Evolutionary conservation across 106 monocot genomes (phyloP), one percentile per base, ranked within the genome.

Genomic region (Cymbidium sinense): DNA sequence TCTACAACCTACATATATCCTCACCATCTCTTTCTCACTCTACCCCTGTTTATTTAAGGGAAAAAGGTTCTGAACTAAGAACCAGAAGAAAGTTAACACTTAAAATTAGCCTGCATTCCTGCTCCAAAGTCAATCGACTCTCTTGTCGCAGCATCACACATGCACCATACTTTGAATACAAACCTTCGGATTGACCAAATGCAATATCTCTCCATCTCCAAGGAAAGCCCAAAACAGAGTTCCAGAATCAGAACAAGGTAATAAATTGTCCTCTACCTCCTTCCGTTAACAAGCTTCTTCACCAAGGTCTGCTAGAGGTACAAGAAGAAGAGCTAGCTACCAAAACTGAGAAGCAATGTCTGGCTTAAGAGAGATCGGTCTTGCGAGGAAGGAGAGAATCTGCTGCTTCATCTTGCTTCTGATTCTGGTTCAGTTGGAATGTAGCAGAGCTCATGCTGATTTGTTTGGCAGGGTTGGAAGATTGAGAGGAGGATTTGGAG

Each of bases 361-460:
- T 58, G 58, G 58, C 2, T 5, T 7, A 58, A 62, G 27, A 25
- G 61, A 62, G 61, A 23, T 62, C 3, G 61, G 61, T 2, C 27
- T 62, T 7, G 13, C 33, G 31, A 67, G 31, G 67, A 67, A 67
- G 67, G 67, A 67, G 28, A 30, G 31, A 10, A 2, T 67, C 67
- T 67, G 67, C 67, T 67, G 31, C 31, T 67, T 67, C 31, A 33
- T 67, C 8, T 33, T 67, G 67, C 67, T 67, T 17, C 33, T 67
- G 1, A 10, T 31, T 17, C 31, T 67, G 67, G 31, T 67, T 67
- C 67, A 67, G 67, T 33, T 67, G 31, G 31, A 67, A 67, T 28
- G 31, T 30, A 5, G 25, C 4, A 62, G 61, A 21, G 21, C 61
- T 25, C 61, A 62, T 62, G 33, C 3, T 67, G 33, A 28, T 28